Percentiles rank a stretch among this genome's conserved stretches.
These are phyloP conservation scores for Blastocystis sp. DNA, from an alignment of 352 stramenopile genomes.

Conservation along the genomic window DNA sequence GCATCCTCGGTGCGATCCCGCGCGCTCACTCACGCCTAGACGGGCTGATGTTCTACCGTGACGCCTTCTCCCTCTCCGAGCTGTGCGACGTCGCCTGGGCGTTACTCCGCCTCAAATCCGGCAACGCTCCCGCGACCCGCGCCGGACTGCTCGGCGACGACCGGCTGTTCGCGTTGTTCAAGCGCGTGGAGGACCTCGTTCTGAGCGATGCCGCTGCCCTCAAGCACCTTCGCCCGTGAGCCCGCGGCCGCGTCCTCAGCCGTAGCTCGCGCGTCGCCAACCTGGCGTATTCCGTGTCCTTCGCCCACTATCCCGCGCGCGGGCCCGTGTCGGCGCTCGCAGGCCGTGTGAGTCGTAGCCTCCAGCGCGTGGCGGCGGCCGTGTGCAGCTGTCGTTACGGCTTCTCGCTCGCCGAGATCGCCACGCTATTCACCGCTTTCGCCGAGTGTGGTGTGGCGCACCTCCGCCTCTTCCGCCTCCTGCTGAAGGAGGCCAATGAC, in stretches of 20 bases:
- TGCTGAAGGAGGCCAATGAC: neutral
- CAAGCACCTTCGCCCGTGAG: slow-evolving; percentile 8
- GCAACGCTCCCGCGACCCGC: too few relatives aligned
- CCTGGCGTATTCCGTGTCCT: slow-evolving; percentile 46
- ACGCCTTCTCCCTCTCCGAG: slow-evolving; percentile 20
- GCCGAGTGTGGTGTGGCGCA: slow-evolving; percentile 21
- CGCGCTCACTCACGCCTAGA: neutral
- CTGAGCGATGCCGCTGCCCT: slow-evolving; percentile 1
- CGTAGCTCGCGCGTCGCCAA: slow-evolving; percentile 19
- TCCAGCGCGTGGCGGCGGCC: neutral
- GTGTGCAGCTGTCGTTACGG: neutral
- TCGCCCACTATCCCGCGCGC: slow-evolving; percentile 13
- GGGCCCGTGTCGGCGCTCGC: neutral
- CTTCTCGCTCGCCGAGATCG: slow-evolving; percentile 42
- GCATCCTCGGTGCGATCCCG: neutral
- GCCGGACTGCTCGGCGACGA: slow-evolving; percentile 16
- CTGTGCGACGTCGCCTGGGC: slow-evolving; percentile 29
- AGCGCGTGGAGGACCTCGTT: slow-evolving; percentile 13
- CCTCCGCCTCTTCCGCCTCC: neutral
- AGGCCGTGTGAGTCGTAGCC: neutral
- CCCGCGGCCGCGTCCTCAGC: neutral
- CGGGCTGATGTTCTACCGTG: neutral
- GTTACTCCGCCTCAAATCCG: slow-evolving; percentile 16
- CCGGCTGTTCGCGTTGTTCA: slow-evolving; percentile 18
- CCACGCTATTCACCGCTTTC: slow-evolving; percentile 32